Evolutionary conservation across 306 rosid genomes (phyloP).

Genomic region (Medicago truncatula): MtrunA17r5.0-ANR NC_053042.1:52787501-52788000

Average conservation of each 20-base stretch:
- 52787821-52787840: not conserved
- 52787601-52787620: conserved; percentile 21
- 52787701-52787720: conserved; percentile 88
- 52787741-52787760: conserved; percentile 62
- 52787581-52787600: conserved; percentile 5
- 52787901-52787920: conserved; percentile 21
- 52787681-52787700: conserved; percentile 79
- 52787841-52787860: conserved; percentile 5
- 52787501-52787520: too few relatives aligned
- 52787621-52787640: conserved; percentile 27
- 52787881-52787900: conserved; percentile 12
- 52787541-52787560: conserved; percentile 26
- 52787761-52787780: conserved; percentile 4
- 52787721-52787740: conserved; percentile 94
- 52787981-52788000: too few relatives aligned
- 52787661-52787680: conserved; percentile 31
- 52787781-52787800: conserved; percentile 31
- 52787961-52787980: not conserved
- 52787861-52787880: conserved; percentile 20
- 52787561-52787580: conserved; percentile 10
- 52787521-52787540: not conserved
- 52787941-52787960: conserved; percentile 18
- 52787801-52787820: conserved; percentile 2
- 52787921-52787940: conserved; percentile 11
- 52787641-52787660: conserved; percentile 33